Evolutionary conservation across 148 eudicot genomes (phyloP).

Genomic region (Camellia japonica): DNA sequence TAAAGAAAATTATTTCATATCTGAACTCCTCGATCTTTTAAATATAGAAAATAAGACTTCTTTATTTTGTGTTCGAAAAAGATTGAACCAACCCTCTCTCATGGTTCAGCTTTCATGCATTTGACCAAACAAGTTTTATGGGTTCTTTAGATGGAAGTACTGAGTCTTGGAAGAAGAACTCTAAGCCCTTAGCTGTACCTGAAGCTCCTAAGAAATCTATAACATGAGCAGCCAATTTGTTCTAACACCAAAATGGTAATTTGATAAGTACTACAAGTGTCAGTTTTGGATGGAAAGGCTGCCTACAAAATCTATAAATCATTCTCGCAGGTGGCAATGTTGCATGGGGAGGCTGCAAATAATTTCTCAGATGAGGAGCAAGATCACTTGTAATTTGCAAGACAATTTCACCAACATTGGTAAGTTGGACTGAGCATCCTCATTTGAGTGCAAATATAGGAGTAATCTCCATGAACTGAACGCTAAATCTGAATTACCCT

Average conservation of each 20-base stretch:
- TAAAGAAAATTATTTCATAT: neutral
- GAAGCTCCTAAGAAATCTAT: neutral
- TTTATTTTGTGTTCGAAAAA: neutral
- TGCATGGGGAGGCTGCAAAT: neutral
- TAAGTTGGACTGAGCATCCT: neutral
- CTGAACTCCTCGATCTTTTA: neutral
- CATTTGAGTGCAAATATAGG: neutral
- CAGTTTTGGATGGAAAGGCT: neutral
- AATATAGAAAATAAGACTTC: neutral
- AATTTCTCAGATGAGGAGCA: constrained; percentile 4
- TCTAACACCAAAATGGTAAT: neutral
- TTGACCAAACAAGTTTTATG: neutral
- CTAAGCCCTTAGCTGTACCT: neutral
- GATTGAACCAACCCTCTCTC: neutral
- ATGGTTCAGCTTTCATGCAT: neutral
- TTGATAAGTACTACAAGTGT: neutral
- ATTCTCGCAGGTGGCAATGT: neutral
- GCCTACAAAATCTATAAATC: neutral
- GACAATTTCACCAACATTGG: neutral
- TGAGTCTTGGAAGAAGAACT: neutral
- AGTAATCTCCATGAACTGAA: neutral
- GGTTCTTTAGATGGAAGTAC: neutral
- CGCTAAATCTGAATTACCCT: neutral
- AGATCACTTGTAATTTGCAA: neutral
- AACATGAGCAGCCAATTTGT: neutral